Evolutionary conservation across 768 basidiomycete species (phyloP).

Genomic region (Royoungia palumana): DNA sequence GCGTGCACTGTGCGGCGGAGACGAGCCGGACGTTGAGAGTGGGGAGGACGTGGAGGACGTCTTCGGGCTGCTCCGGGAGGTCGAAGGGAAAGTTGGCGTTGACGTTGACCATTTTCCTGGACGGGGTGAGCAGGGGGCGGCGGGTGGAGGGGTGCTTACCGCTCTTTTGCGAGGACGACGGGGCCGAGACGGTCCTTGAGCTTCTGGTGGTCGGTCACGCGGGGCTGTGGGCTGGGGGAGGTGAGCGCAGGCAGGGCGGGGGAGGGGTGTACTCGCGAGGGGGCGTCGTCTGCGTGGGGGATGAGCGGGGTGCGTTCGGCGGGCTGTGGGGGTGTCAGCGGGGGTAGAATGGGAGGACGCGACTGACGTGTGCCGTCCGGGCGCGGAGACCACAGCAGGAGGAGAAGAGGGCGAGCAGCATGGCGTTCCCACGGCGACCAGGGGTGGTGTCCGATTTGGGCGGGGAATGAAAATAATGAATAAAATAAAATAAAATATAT

Average conservation of each 20-base stretch:
- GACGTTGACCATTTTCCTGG: constrained; percentile 71
- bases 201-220: constrained; percentile 45
- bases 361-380: constrained; percentile 4
- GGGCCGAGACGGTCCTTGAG: constrained; percentile 49
- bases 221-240: constrained; percentile 28
- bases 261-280: constrained; percentile 17
- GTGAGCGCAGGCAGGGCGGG: constrained; percentile 1
- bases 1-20: constrained; percentile 11
- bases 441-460: constrained; percentile 29
- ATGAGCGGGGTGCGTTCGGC: constrained; percentile 29
- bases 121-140: neutral
- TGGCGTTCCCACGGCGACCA: constrained; percentile 22
- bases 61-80: constrained; percentile 37
- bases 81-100: constrained; percentile 60
- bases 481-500: neutral
- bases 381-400: constrained; percentile 28
- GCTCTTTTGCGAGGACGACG: constrained; percentile 60
- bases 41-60: constrained; percentile 9
- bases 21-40: constrained; percentile 28
- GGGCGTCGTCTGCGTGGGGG: constrained; percentile 24
- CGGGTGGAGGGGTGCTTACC: constrained; percentile 35
- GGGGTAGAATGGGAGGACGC: neutral
- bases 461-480: constrained; percentile 15
- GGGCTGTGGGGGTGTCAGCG: constrained; percentile 8
- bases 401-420: constrained; percentile 29